Base-by-base conservation (phyloP, 164 flowering plant species). In the Nymphaea thermarum region DNA sequence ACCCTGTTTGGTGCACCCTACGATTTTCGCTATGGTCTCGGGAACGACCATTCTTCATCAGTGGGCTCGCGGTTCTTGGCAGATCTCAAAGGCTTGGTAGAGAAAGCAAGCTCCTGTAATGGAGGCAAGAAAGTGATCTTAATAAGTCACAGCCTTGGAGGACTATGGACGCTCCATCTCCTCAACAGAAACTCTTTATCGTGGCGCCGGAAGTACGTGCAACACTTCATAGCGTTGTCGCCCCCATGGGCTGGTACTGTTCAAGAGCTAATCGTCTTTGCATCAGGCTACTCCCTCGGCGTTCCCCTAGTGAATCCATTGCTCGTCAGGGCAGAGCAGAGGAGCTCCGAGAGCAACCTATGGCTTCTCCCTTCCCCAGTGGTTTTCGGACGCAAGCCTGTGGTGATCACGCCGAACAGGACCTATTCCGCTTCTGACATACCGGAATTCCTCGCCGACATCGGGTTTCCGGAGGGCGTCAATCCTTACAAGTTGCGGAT, bases 241-340 rank as follows among this genome's bases (percentile, higher is more conserved):
- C 75, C 96, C 0, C 99, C 99, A 1, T 94, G 97, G 96, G 96
- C 87, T 42, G 97, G 99, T 62, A 86, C 97, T 0, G 87, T 90
- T 3, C 80, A 83, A 14, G 83, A 84, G 67, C 80, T 91, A 88
- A 84, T 80, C 77, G 88, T 95, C 2, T 89, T 94, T 55, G 99
- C 96, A 4, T 91, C 97, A 0, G 99, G 99, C 11, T 76, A 82
- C 71, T 67, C 99, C 0, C 80, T 94, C 0, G 94, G 89, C 4
- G 90, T 91, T 0, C 97, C 99, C 0, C 65, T 91, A 4, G 96
- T 88, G 1, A 71, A 91, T 14, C 96, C 98, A 2, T 71, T 90
- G 71, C 71, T 83, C 0, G 96, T 94, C 1, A 78, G 97, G 63
- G 84, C 64, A 2, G 89, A 91, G 65, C 96, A 91, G 66, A 81